Conservation (phyloP, 2,329 filamentous ascomycete genomes). For the Talaromyces rugulosus region DNA sequence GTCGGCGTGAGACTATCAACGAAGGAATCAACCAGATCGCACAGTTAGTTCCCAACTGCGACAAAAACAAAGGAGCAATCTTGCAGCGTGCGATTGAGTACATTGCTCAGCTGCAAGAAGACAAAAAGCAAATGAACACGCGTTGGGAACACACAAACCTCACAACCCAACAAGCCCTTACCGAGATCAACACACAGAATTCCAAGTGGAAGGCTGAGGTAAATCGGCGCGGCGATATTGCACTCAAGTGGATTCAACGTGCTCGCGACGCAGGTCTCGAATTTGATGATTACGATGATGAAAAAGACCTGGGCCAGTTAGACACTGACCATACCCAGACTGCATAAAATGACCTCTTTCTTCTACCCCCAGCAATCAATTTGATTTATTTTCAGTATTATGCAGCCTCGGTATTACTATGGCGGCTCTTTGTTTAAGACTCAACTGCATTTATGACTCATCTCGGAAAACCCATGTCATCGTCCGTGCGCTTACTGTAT, state of each 20-base stretch:
- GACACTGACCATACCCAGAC: conserved; percentile 29
- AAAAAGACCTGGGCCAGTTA: conserved; percentile 36
- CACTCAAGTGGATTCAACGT: conserved; percentile 43
- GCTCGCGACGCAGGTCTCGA: conserved; percentile 45
- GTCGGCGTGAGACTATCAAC: conserved; percentile 95
- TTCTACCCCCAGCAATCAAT: not conserved
- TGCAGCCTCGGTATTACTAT: not conserved
- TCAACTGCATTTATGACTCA: not conserved
- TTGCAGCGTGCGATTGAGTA: conserved; percentile 89
- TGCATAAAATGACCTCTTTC: conserved; percentile 1
- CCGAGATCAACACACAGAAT: conserved; percentile 89
- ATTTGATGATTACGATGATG: conserved; percentile 46
- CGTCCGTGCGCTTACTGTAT: not conserved
- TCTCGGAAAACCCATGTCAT: not conserved
- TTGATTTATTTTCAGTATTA: not conserved
- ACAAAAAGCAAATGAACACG: conserved; percentile 39
- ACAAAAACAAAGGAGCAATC: conserved; percentile 99
- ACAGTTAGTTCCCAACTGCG: conserved; percentile 94
- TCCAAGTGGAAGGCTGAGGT: conserved; percentile 94
- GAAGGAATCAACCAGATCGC: conserved; percentile 97
- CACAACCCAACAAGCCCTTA: conserved; percentile 48
- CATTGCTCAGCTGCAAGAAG: conserved; percentile 71
- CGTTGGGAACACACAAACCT: conserved; percentile 42
- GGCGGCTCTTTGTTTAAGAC: not conserved
- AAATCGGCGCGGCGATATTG: conserved; percentile 74